These are phyloP conservation scores for Suzukiozyma palmioleophila DNA, from an alignment of 1,139 yeast species.

Conservation along the genomic window DNA sequence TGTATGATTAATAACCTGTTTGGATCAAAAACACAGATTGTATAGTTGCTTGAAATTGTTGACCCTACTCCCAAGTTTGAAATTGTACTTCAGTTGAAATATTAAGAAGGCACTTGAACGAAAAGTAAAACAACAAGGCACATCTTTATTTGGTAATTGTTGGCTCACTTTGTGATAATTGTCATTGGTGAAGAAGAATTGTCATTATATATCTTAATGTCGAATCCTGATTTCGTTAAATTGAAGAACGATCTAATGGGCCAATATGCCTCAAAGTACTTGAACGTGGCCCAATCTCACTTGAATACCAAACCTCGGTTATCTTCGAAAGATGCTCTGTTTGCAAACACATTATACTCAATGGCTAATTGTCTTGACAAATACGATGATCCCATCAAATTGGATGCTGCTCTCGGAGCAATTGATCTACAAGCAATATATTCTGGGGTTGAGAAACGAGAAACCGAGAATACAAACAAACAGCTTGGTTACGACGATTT, in stretches of 20 bases:
- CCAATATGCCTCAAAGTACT: background rate
- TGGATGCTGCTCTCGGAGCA: conserved; percentile 25
- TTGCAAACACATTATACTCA: background rate
- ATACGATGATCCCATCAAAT: conserved; percentile 11
- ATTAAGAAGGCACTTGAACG: no score
- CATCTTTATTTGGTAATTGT: no score
- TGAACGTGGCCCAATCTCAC: background rate
- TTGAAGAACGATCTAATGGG: background rate
- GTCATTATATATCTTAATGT: background rate
- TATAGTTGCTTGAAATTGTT: no score
- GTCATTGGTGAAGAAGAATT: no score
- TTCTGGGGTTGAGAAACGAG: conserved; percentile 30
- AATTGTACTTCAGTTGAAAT: no score
- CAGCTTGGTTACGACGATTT: conserved; percentile 57
- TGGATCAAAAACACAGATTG: no score
- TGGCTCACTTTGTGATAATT: no score
- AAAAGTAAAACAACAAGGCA: no score
- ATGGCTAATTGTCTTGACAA: conserved; percentile 8
- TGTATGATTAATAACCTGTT: no score
- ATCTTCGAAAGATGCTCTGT: conserved; percentile 1
- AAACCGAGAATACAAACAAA: conserved; percentile 11
- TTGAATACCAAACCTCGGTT: background rate
- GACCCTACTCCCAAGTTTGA: no score
- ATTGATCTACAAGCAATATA: conserved; percentile 37
- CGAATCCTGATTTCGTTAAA: background rate